Conservation (phyloP, 257 asterid genomes). For the Linaria vulgaris region DNA sequence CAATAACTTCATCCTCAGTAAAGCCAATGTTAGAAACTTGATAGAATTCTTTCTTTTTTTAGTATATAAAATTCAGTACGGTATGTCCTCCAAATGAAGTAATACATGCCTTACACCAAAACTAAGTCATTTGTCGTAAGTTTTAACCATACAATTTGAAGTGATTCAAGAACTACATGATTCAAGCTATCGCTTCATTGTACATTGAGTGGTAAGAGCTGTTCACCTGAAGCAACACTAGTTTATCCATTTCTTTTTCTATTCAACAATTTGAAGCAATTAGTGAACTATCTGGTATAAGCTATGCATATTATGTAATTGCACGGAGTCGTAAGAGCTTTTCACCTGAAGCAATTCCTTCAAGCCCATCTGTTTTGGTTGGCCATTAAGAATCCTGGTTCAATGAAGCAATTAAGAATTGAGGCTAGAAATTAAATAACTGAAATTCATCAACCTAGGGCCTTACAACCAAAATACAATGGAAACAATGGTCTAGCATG, state of each 20-base stretch:
- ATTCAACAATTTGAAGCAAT: constrained; percentile 4
- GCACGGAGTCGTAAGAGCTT: constrained; percentile 23
- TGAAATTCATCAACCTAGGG: constrained; percentile 13
- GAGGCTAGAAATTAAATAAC: background rate
- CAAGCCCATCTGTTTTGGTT: constrained; percentile 94
- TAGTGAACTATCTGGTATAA: no score
- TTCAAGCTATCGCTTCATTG: constrained; percentile 17
- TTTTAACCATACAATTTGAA: background rate
- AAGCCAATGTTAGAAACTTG: background rate
- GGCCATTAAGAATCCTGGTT: constrained; percentile 85
- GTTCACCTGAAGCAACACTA: no score
- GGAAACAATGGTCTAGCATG: constrained; percentile 16
- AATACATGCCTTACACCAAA: background rate
- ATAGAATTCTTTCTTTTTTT: background rate
- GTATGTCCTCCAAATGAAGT: background rate
- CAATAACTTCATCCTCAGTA: constrained; percentile 4
- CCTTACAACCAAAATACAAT: background rate
- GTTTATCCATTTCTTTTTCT: no score
- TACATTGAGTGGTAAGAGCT: no score
- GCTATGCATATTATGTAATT: background rate
- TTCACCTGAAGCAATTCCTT: constrained; percentile 94
- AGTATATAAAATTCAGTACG: constrained; percentile 7
- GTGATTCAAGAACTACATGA: constrained; percentile 16
- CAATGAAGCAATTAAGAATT: constrained; percentile 21
- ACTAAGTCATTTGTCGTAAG: background rate